Evolutionary conservation across 176 grass and related monocot species (phyloP), one percentile per base, ranked within the genome.

Genomic region (Avena eriantha): DNA sequence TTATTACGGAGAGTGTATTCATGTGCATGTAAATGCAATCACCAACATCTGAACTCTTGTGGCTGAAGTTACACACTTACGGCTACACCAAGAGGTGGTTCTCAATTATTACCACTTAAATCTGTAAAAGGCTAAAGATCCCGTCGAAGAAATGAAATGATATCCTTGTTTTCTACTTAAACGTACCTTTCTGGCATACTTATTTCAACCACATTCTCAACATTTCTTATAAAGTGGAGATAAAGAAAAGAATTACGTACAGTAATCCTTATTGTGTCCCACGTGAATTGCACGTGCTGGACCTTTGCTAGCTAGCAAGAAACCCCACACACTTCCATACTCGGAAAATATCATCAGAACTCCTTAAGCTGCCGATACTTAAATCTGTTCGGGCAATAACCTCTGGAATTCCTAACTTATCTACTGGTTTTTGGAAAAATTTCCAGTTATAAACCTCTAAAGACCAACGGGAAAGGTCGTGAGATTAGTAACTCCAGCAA

Each of bases 281-380:
- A 90, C 78, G 81, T 89, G 87, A 85, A 86, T 88, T 80, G 81
- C 85, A 90, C 84, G 90, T 78, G 50, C 60, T 72, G 88, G 83
- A 78, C 50, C 47, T 72, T 59, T 63, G 46, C 66, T 90, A 75
- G 12, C 33, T 45, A 72, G 43, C n/a, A 78, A 63, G n/a, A 81
- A 41, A 11, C 75, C 11, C 41, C 58, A 41, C 66, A 49, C 33
- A 83, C 73, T 53, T 14, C 59, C 12, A 22, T 29, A 80, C 12
- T 11, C 1, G 24, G 18, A 78, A 35, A 60, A 17, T 10, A 70
- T 59, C 51, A 59, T 39, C 33, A 50, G 29, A 64, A 80, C 81
- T 50, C 66, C 86, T 77, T 77, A 16, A 51, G 78, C 41, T 19
- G 26, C 41, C 23, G 59, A 67, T 19, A 3, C 45, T 34, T 34